Evolutionary conservation across 2,329 filamentous ascomycete species (phyloP).

Genomic region (Arthroderma sp.): DNA sequence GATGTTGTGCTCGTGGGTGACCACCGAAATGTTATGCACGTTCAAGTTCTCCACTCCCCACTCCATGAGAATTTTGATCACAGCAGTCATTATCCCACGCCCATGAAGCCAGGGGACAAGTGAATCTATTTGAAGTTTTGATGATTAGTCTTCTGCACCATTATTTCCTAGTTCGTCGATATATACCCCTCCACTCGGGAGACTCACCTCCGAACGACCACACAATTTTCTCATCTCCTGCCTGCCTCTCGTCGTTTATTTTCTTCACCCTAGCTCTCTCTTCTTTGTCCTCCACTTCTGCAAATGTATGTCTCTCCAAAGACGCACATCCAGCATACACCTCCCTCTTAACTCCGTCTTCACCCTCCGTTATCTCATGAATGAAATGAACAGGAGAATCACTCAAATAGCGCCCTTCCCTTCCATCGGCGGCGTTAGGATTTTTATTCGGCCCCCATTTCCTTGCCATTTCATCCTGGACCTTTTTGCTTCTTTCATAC

Average conservation of each 20-base stretch:
- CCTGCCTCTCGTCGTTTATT: slow-evolving; percentile 2
- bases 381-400: slow-evolving; percentile 5
- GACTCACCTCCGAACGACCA: slow-evolving; percentile 7
- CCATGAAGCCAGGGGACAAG: slow-evolving; percentile 6
- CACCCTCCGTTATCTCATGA: slow-evolving; percentile 1
- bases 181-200: background rate
- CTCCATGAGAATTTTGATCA: slow-evolving; percentile 1
- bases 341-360: slow-evolving; percentile 3
- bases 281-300: slow-evolving; percentile 3
- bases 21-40: slow-evolving; percentile 2
- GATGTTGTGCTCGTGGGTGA: slow-evolving; percentile 4
- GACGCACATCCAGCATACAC: slow-evolving; percentile 4
- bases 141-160: background rate
- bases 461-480: background rate
- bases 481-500: background rate
- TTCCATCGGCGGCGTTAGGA: background rate
- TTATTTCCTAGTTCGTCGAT: background rate
- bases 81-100: slow-evolving; percentile 7
- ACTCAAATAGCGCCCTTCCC: background rate
- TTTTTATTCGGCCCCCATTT: background rate
- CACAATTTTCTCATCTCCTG: slow-evolving; percentile 5
- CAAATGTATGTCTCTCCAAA: slow-evolving; percentile 2
- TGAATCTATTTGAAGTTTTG: slow-evolving; percentile 3
- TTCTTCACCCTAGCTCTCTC: background rate
- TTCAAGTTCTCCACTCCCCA: slow-evolving; percentile 7